Evolutionary conservation across 176 grass and related monocot species (phyloP).

Genomic region (Lolium multiflorum): DNA sequence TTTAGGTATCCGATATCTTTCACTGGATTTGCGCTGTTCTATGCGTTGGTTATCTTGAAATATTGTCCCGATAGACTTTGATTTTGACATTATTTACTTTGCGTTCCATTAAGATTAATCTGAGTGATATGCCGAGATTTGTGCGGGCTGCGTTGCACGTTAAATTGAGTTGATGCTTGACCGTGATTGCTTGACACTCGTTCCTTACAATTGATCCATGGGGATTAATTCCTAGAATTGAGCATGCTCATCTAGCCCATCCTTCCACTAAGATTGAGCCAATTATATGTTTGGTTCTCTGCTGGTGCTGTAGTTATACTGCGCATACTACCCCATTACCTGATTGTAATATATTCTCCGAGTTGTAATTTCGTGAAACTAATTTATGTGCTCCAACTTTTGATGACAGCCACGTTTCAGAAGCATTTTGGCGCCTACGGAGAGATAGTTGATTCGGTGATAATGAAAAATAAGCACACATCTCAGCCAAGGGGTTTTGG

Average conservation of each 20-base stretch:
- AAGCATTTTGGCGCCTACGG: slow-evolving; percentile 91
- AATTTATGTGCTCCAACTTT: slow-evolving; percentile 35
- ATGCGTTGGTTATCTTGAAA: not conserved
- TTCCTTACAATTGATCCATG: not conserved
- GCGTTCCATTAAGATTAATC: not conserved
- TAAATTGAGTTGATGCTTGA: not conserved
- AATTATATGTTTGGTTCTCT: slow-evolving; percentile 29
- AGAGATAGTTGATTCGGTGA: slow-evolving; percentile 84
- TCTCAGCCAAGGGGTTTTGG: slow-evolving; percentile 91
- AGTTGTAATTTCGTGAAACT: slow-evolving; percentile 6
- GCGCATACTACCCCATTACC: not conserved
- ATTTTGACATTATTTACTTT: not conserved
- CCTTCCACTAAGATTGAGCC: not conserved
- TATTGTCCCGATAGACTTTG: not conserved
- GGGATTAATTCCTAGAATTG: slow-evolving; percentile 7
- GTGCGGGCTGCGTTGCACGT: too few species aligned
- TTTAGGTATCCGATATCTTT: not conserved
- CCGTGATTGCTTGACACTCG: not conserved
- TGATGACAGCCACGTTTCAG: slow-evolving; percentile 58
- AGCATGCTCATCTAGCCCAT: not conserved
- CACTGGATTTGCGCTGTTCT: not conserved
- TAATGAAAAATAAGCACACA: slow-evolving; percentile 89
- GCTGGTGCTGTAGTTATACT: not conserved
- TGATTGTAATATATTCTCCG: slow-evolving; percentile 2
- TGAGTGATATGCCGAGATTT: not conserved